Base-by-base conservation (phyloP, 768 basidiomycete genomes). In the Podaxis sp. region DNA sequence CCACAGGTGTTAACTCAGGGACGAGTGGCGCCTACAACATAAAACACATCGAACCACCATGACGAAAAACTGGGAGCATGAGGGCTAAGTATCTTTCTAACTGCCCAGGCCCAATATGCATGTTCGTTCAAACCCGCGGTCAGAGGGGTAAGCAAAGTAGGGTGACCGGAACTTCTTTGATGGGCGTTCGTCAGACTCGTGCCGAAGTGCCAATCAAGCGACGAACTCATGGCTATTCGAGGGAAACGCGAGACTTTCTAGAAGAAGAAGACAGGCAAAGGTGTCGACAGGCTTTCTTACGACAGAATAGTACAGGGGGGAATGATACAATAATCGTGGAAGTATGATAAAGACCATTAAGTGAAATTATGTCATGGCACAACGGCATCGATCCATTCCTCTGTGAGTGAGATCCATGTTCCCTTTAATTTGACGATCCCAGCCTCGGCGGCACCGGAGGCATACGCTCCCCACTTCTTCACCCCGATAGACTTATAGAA, bases 401-500 rank as follows among this genome's bases (percentile, higher is more conserved):
- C 46, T n/a, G 24, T 36, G 30, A 68, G 55, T 12, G 57, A 51
- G n/a, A 68, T 59, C 59, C 54, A 60, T 2, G 57, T 63, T 9
- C 55, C 53, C 17, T 44, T 52, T 8, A 54, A 15, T 4, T 44
- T 48, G 28, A 65, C 46, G 28, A 65, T 61, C 9, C 67, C 67
- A 15, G 42, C 65, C 13, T 57, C 56, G 30, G 52, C 59, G 3
- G 64, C 67, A 9, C 28, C 19, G 9, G 26, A 17, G 19, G 40
- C 59, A 52, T 65, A 68, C 8, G 46, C 19, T 5, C 15, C 46
- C 56, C 65, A 68, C 17, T 63, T 63, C n/a, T 52, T 59, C 7
- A 64, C 56, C 12, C 61, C 58, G 5, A 59, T 62, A 11, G 49
- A 56, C 52, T 65, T n/a, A 57, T 68, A 68, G 8, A 65, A 38